Evolutionary conservation across 345 rosid genomes (phyloP), one percentile per base, ranked within the genome.

Genomic region (Eucalyptus dawsonii): DNA sequence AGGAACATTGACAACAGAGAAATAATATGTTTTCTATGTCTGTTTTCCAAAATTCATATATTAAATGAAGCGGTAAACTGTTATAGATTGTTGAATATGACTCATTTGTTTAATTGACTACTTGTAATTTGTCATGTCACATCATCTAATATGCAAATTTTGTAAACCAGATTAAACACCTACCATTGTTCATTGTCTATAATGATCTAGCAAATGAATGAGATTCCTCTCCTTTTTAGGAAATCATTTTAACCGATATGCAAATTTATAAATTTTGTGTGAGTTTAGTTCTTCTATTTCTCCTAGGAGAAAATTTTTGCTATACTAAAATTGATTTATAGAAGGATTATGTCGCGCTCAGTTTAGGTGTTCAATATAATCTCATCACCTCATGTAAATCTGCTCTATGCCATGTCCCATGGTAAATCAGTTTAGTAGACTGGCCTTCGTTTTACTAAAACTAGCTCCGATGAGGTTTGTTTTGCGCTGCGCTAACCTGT

Each of bases 341-440:
- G 17, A 65, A 65, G 21, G n/a, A 14, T 65, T 3, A 17, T 27
- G 21, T 86, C 13, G 12, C 50, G 8, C 17, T 81, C 31, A 81
- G 90, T 94, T 93, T n/a, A n/a, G 76, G 76, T n/a, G 76, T 65
- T 65, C 76, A 65, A 15, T 65, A n/a, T n/a, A 65, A 65, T 65
- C 40, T 65, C 37, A n/a, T n/a, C 76, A n/a, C 37, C 37, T 65
- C 37, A n/a, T 65, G 76, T n/a, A n/a, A 65, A 65, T 65, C 34
- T 65, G 21, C 76, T n/a, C 40, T 65, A 65, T 14, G 27, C 83
- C 47, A 37, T 76, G 45, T 76, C 47, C 27, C 83, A 11, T 21
- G 47, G 14, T 10, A 37, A 76, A 34, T 72, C 22, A 72, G 45
- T 72, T 72, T 21, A 19, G 45, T 37, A 76, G 83, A 76, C 83